Conservation (phyloP, 805 yeast species). For the Wickerhamiella brachini region DNA sequence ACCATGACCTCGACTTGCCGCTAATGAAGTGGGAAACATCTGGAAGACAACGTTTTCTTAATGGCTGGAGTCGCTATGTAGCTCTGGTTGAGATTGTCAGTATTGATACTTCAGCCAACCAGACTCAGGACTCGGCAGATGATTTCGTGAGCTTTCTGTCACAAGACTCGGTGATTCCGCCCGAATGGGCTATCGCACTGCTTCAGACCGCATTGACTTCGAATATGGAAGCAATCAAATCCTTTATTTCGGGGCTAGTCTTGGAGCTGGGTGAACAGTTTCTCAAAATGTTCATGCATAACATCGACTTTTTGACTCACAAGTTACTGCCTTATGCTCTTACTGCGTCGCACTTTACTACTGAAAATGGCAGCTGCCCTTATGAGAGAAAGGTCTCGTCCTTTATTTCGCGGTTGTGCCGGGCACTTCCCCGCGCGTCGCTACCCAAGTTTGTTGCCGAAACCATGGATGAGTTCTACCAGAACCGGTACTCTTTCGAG, state of each 20-base stretch:
- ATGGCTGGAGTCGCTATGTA: constrained; percentile 57
- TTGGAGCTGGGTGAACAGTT: constrained; percentile 37
- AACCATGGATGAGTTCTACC: constrained; percentile 34
- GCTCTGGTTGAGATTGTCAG: constrained; percentile 72
- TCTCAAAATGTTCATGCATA: constrained; percentile 33
- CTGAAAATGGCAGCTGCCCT: constrained; percentile 9
- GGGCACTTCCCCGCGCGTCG: constrained; percentile 19
- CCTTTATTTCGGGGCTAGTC: constrained; percentile 42
- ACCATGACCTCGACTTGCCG: background rate
- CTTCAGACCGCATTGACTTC: constrained; percentile 65
- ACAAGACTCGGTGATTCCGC: constrained; percentile 38
- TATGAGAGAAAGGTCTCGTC: background rate
- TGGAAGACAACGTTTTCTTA: constrained; percentile 5
- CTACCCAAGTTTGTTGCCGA: constrained; percentile 21
- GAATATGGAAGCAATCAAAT: constrained; percentile 63
- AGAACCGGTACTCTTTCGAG: constrained; percentile 42
- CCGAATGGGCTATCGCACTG: constrained; percentile 62
- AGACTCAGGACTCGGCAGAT: constrained; percentile 58
- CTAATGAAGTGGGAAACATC: background rate
- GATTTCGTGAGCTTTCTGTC: constrained; percentile 46
- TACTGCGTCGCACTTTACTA: constrained; percentile 48
- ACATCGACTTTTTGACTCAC: constrained; percentile 29
- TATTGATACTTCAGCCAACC: constrained; percentile 75
- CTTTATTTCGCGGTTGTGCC: constrained; percentile 33
- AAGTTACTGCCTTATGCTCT: constrained; percentile 45